Percentiles rank a stretch among this genome's conserved stretches.
phyloP scores from a whole-genome alignment of 495 filamentous ascomycete genomes.

The Xylaria scruposa region DNA sequence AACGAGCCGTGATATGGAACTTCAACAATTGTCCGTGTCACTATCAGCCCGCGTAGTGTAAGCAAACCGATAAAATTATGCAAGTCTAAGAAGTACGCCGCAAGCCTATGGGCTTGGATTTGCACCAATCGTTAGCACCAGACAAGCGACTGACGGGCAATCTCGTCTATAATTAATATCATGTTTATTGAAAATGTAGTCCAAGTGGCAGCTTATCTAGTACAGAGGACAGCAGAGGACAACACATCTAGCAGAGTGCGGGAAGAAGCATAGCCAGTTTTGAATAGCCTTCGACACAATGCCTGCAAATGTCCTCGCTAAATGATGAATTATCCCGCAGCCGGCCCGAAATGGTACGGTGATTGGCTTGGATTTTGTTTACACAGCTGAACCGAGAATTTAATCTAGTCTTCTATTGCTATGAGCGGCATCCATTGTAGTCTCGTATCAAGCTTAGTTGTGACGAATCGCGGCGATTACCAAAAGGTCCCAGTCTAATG shows the following conservation, averaged over 20 bases:
- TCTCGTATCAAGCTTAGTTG: not conserved
- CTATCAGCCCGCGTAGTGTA: constrained; percentile 9
- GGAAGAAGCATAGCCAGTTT: not conserved
- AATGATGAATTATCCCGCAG: not conserved
- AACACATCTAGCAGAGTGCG: not conserved
- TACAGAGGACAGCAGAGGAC: not conserved
- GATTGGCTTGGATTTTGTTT: not conserved
- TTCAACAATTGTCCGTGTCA: not conserved
- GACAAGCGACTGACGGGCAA: not conserved
- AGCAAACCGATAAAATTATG: not conserved
- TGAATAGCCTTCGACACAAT: not conserved
- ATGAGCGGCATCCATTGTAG: not conserved
- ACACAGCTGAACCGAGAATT: not conserved
- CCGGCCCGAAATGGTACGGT: constrained; percentile 7
- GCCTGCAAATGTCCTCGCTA: not conserved
- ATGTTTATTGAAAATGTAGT: not conserved
- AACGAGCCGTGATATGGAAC: not conserved
- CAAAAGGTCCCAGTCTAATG: not conserved
- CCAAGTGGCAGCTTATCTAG: not conserved
- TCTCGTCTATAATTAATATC: not conserved
- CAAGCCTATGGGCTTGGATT: too few species aligned
- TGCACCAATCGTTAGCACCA: not conserved
- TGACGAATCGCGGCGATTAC: constrained; percentile 7
- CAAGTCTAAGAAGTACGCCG: not conserved
- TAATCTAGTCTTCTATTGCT: not conserved